A percentile compares a stretch with the other conserved stretches of the same genome.
Evolutionary conservation across 2,329 filamentous ascomycete species (phyloP).

Genomic region (Capronia coronata): DNA sequence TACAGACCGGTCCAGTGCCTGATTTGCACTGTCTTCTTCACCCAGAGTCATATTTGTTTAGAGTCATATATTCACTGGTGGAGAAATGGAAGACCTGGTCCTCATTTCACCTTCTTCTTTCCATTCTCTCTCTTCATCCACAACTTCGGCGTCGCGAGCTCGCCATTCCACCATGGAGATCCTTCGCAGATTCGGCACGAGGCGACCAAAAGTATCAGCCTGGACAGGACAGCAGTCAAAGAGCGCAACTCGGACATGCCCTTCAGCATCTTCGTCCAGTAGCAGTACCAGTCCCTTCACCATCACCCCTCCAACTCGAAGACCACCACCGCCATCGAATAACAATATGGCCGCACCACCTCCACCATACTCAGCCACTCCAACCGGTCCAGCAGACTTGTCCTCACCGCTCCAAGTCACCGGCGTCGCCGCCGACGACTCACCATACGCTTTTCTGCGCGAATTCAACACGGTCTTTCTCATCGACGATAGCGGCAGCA

Average conservation of each 20-base stretch:
- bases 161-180: constrained; percentile 14
- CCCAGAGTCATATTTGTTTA: neutral
- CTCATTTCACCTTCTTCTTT: constrained; percentile 9
- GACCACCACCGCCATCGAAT: constrained; percentile 7
- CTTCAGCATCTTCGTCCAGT: too few relatives aligned
- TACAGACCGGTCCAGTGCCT: neutral
- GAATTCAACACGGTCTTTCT: constrained; percentile 83
- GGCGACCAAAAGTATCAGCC: constrained; percentile 3
- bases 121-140: constrained; percentile 10
- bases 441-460: constrained; percentile 67
- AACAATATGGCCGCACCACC: constrained; percentile 14
- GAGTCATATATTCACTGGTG: neutral
- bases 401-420: constrained; percentile 29
- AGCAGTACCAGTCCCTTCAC: constrained; percentile 10
- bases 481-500: constrained; percentile 86
- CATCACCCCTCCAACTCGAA: constrained; percentile 16
- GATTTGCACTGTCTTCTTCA: neutral
- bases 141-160: constrained; percentile 4
- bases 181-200: constrained; percentile 18
- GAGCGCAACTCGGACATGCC: too few relatives aligned
- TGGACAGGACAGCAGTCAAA: too few relatives aligned
- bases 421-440: constrained; percentile 50
- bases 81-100: constrained; percentile 10
- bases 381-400: constrained; percentile 11
- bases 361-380: constrained; percentile 24